A percentile compares a stretch with the other conserved stretches of the same genome.
phyloP scores from a whole-genome alignment of 2,329 filamentous ascomycete genomes.

The Trichoderma gracile region DNA sequence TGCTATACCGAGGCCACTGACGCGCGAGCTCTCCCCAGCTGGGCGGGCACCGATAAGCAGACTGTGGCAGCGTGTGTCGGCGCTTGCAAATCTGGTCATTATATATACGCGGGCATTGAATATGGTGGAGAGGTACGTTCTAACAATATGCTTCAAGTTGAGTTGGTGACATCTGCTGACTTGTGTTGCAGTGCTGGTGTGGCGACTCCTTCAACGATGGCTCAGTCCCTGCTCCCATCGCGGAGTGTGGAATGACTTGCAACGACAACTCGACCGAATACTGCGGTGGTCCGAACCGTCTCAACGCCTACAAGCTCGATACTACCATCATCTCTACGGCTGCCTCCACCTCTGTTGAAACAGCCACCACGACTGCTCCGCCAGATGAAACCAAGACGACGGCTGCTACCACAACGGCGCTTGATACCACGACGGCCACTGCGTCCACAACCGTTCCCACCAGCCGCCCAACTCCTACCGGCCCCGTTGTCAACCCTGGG shows the following conservation, averaged over 20 bases:
- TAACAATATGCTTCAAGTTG: too few relatives aligned
- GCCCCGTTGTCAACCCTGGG: slow-evolving; percentile 13
- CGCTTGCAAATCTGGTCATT: slow-evolving; percentile 37
- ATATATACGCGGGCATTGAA: slow-evolving; percentile 41
- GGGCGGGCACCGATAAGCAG: slow-evolving; percentile 30
- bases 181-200: slow-evolving; percentile 39
- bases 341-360: slow-evolving; percentile 28
- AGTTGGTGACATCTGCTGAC: slow-evolving; percentile 23
- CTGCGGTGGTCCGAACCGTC: slow-evolving; percentile 41
- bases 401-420: background rate
- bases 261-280: slow-evolving; percentile 42
- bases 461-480: slow-evolving; percentile 31
- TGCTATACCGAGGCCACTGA: slow-evolving; percentile 42
- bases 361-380: slow-evolving; percentile 31
- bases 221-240: slow-evolving; percentile 34
- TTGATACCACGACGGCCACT: slow-evolving; percentile 36
- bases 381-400: background rate
- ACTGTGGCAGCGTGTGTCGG: slow-evolving; percentile 40
- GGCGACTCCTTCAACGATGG: slow-evolving; percentile 36
- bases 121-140: slow-evolving; percentile 40
- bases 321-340: slow-evolving; percentile 6
- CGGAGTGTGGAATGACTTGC: slow-evolving; percentile 41
- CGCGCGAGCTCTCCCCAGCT: slow-evolving; percentile 38
- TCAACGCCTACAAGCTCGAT: slow-evolving; percentile 41
- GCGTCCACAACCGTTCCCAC: slow-evolving; percentile 29